Evolutionary conservation across 1,139 yeast genomes (phyloP).

Genomic region (Sugiyamaella pinicola): DNA sequence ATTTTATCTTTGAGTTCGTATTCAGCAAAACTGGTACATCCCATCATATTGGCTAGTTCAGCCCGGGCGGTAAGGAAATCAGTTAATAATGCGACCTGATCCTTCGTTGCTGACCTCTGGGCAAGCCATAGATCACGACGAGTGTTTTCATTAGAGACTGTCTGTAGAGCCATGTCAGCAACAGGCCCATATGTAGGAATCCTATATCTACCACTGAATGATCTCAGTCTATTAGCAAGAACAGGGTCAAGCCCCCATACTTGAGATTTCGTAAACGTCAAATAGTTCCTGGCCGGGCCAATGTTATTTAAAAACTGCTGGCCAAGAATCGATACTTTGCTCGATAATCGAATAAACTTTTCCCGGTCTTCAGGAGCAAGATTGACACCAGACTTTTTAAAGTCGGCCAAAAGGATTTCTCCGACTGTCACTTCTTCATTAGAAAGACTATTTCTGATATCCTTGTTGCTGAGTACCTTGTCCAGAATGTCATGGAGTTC

Average conservation of each 20-base stretch:
- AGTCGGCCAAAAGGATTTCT: constrained; percentile 74
- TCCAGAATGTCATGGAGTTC: constrained; percentile 65
- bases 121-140: constrained; percentile 76
- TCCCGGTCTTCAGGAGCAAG: constrained; percentile 66
- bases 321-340: constrained; percentile 78
- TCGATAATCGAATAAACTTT: constrained; percentile 76
- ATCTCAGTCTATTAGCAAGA: constrained; percentile 35
- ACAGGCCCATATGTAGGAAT: constrained; percentile 72
- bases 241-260: constrained; percentile 45
- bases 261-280: constrained; percentile 41
- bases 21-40: constrained; percentile 69
- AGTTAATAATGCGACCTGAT: constrained; percentile 63
- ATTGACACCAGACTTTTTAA: constrained; percentile 86
- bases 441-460: constrained; percentile 48
- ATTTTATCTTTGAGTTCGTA: constrained; percentile 87
- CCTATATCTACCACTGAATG: constrained; percentile 41
- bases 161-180: constrained; percentile 66
- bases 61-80: constrained; percentile 67
- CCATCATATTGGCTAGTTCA: constrained; percentile 71
- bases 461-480: constrained; percentile 53
- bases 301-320: constrained; percentile 70
- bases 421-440: constrained; percentile 85
- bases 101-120: constrained; percentile 55
- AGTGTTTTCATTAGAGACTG: constrained; percentile 57
- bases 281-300: constrained; percentile 42